These are phyloP conservation scores for Wickerhamiella allomyrinae DNA, from an alignment of 805 yeast genomes.

Conservation along the genomic window DNA sequence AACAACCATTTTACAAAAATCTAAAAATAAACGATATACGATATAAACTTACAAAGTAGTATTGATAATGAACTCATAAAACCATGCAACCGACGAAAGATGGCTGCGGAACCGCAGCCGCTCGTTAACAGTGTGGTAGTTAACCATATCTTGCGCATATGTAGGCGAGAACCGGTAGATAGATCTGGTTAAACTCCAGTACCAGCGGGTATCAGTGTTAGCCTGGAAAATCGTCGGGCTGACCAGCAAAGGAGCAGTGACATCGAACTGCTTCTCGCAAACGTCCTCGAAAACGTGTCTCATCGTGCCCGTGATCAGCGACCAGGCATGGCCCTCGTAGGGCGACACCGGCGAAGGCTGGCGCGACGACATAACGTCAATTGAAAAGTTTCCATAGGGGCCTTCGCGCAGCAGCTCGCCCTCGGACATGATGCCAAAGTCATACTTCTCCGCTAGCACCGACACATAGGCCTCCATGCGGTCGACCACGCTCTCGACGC, in stretches of 20 bases:
- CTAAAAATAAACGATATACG: no score
- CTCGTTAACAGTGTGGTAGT: constrained; percentile 50
- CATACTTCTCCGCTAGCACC: constrained; percentile 33
- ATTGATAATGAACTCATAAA: constrained; percentile 20
- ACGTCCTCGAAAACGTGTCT: constrained; percentile 46
- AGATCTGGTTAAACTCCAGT: constrained; percentile 47
- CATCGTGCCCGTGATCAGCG: constrained; percentile 44
- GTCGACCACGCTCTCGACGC: constrained; percentile 30
- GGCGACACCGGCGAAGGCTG: constrained; percentile 47
- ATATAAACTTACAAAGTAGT: constrained; percentile 9
- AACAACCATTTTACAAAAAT: no score
- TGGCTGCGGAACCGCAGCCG: constrained; percentile 39
- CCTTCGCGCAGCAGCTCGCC: constrained; percentile 24
- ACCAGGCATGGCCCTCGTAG: constrained; percentile 32
- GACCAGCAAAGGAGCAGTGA: constrained; percentile 29
- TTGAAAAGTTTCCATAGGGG: constrained; percentile 30
- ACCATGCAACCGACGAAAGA: constrained; percentile 25
- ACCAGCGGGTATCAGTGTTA: constrained; percentile 55
- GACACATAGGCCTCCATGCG: constrained; percentile 23
- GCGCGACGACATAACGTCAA: constrained; percentile 22
- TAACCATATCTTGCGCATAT: constrained; percentile 24
- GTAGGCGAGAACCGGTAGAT: constrained; percentile 50
- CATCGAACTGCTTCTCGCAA: constrained; percentile 10
- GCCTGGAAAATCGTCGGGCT: constrained; percentile 52
- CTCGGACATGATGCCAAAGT: constrained; percentile 32